A percentile compares a stretch with the other conserved stretches of the same genome.
phyloP scores from a whole-genome alignment of 768 basidiomycete genomes.

The Lactarius sanguifluus region DNA sequence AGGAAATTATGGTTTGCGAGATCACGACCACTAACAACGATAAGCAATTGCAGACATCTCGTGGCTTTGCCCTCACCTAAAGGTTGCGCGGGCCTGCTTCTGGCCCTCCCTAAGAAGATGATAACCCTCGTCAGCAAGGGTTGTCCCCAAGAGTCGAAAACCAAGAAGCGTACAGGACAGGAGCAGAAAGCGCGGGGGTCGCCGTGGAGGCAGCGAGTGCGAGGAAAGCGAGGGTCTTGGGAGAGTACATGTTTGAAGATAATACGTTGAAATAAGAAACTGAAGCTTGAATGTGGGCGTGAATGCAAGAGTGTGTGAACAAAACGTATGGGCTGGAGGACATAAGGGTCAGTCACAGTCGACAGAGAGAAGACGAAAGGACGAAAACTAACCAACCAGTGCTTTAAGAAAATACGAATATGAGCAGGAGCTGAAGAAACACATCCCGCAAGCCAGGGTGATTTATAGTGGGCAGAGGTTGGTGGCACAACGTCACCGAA shows the following conservation, averaged over 20 bases:
- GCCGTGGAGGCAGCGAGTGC: constrained; percentile 2
- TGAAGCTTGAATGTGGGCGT: not conserved
- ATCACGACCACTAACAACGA: not conserved
- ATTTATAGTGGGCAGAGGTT: not conserved
- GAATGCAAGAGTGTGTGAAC: not conserved
- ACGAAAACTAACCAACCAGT: constrained; percentile 22
- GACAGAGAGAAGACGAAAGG: not conserved
- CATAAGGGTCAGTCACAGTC: not conserved
- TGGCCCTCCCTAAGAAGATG: not conserved
- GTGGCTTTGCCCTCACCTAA: not conserved
- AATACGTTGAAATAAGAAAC: not conserved
- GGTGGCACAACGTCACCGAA: not conserved
- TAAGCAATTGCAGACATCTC: not conserved
- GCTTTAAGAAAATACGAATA: not conserved
- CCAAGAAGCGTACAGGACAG: not conserved
- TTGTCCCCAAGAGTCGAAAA: not conserved
- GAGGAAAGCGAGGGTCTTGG: constrained; percentile 1
- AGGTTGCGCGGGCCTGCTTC: not conserved
- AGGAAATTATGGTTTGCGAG: no score
- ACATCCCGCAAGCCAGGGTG: not conserved
- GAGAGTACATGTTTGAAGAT: constrained; percentile 9
- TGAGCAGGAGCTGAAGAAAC: constrained; percentile 5
- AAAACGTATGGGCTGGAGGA: constrained; percentile 3
- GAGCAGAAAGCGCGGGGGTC: constrained; percentile 4
- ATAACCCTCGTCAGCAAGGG: not conserved